Base-by-base conservation (phyloP, 192 early-diverging fungal species). In the Gonapodya sp. region DNA sequence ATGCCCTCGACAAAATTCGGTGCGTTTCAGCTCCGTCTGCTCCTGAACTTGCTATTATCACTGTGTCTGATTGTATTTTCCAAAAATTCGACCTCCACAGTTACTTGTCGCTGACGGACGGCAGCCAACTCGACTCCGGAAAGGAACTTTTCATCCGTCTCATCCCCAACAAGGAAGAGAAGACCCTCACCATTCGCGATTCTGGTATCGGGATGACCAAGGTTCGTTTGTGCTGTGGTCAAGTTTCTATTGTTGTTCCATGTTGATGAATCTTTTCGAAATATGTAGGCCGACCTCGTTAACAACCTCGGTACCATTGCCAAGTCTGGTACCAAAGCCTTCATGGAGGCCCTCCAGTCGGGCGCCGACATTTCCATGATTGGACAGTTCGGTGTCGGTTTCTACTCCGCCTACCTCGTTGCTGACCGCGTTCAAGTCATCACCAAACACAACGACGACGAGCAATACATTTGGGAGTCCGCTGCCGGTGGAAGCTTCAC, bases 311-410 rank as follows among this genome's bases (percentile, higher is more conserved):
- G 98, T 89, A 99, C 98, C 84, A 99, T 99, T 83, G 98, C 98
- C 89, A 97, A 97, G 93, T 99, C 97, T 81, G 97, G 97, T 82
- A 98, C 98, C 91, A 97, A 97, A 91, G 93, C 95, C 74, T 98
- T 98, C 89, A 99, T 99, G 97, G 97, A 99, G 91, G 95, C 94
- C 81, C 92, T 98, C 79, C 91, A 93, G 84, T 90, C 93, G 79
- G 95, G 95, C 86, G 97, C 96, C 82, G 96, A 97, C 89, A 98
- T 97, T 81, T 97, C 96, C 87, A 97, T 99, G 96, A 98, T 99
- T 88, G 98, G 97, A 86, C 97, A 98, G 88, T 99, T 99, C 86
- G 98, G 98, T 95, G 98, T 99, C 80, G 98, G 98, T 91, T 98
- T 99, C 96, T 99, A 98, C 94, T 97, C 97, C 82, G 97, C 97